Evolutionary conservation across 148 eudicot species (phyloP), one percentile per base, ranked within the genome.

Genomic region (Rhododendron mucronatum): DNA sequence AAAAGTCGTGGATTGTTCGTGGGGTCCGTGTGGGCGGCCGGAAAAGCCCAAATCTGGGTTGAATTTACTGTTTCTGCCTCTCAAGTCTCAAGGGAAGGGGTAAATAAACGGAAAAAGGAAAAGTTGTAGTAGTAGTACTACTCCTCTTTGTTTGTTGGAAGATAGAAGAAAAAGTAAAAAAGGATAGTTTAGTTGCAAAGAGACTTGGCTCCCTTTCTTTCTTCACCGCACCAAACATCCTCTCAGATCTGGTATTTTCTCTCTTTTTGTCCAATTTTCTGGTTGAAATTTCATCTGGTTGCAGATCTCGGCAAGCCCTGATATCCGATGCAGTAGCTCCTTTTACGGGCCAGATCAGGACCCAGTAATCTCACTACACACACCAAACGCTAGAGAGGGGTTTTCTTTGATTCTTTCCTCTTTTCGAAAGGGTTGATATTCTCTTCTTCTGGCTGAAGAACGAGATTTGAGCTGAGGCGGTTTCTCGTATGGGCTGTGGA

Each of bases 1-100:
- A 84, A 84, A 67, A 30, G 51, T 53, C 81, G 69, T 84, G 13
- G 86, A 84, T 84, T 75, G 71, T 84, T 84, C 82, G 50, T 23
- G 67, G 80, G 77, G 59, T 26, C 85, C 65, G n/a, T 15, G 35
- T 15, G 35, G 81, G 80, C 67, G 81, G 81, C 79, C 37, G 69
- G 71, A 39, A 14, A 39, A 47, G 73, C 71, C 82, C 80, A 75
- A 53, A 18, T 48, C 44, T 76, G 37, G 23, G 71, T 76, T 73
- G 48, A 84, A 76, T 84, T 55, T 76, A 75, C 73, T 14, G 81
- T 84, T 73, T 84, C 39, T 69, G 81, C 81, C 67, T 1, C 81
- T 37, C 74, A 67, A 26, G 33, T n/a, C 28, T 23, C 11, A 63
- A n/a, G 3, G 3, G 33, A 26, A 51, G 23, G n/a, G 65, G 50